phyloP scores from a whole-genome alignment of 177 flowering plant genomes.

The Vitis hybrid region DNA sequence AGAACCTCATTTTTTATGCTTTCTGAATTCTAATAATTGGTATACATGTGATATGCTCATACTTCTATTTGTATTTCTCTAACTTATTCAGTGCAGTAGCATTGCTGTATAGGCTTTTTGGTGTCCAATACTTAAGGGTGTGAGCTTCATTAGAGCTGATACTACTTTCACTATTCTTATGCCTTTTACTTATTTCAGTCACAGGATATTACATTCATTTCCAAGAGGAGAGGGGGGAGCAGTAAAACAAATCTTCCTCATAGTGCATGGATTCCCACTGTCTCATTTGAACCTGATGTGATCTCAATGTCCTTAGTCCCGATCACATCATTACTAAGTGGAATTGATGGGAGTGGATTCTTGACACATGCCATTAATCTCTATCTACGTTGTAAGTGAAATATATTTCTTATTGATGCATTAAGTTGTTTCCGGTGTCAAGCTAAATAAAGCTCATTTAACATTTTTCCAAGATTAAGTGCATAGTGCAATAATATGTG shows the following conservation, averaged over 20 bases:
- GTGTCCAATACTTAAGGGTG: background rate
- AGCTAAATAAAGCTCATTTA: background rate
- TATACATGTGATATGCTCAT: background rate
- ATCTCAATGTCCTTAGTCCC: slow-evolving; percentile 96
- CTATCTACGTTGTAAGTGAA: slow-evolving; percentile 81
- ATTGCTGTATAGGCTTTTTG: background rate
- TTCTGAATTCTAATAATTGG: background rate
- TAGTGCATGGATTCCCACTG: slow-evolving; percentile 57
- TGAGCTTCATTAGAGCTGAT: background rate
- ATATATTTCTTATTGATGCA: slow-evolving; percentile 2
- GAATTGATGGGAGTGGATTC: slow-evolving; percentile 94
- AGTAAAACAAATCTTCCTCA: slow-evolving; percentile 42
- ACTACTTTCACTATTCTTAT: background rate
- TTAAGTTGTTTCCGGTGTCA: background rate
- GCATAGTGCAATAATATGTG: no score
- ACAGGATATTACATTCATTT: slow-evolving; percentile 51
- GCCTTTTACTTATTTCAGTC: slow-evolving; percentile 11
- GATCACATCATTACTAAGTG: slow-evolving; percentile 85
- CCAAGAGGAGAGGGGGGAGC: slow-evolving; percentile 81
- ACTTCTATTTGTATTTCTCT: background rate
- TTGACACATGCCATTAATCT: slow-evolving; percentile 98
- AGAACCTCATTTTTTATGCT: background rate
- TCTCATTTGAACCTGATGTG: slow-evolving; percentile 68
- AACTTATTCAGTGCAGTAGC: background rate
- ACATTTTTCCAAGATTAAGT: no score